Percentiles rank a stretch among this genome's conserved stretches.
phyloP scores from a whole-genome alignment of 2,329 filamentous ascomycete genomes.

The Scopulariopsis brevicaulis region DNA sequence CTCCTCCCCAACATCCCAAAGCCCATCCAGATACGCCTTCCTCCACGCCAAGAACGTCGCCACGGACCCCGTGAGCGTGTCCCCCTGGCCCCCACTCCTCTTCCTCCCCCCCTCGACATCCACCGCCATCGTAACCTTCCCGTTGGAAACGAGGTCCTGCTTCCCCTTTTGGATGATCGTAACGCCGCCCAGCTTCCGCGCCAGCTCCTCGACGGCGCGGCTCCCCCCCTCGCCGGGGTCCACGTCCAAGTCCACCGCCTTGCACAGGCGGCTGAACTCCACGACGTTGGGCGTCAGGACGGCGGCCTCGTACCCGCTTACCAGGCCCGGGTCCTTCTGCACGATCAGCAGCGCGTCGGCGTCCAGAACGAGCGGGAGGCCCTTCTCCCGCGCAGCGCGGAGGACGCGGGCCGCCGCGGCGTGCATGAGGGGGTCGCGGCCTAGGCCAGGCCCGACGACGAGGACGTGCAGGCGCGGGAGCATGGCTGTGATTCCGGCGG shows the following conservation, averaged over 20 bases:
- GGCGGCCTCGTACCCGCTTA: slow-evolving; percentile 71
- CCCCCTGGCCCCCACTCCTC: slow-evolving; percentile 86
- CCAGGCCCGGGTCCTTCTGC: slow-evolving; percentile 56
- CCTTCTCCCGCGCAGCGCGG: slow-evolving; percentile 58
- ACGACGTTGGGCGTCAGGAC: slow-evolving; percentile 93
- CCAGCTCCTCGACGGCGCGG: slow-evolving; percentile 50
- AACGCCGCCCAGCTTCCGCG: slow-evolving; percentile 71
- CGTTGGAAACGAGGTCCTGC: slow-evolving; percentile 75
- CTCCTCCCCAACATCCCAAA: slow-evolving; percentile 55
- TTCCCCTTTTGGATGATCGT: slow-evolving; percentile 84
- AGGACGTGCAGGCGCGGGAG: slow-evolving; percentile 81
- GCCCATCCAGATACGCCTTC: slow-evolving; percentile 68
- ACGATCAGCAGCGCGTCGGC: slow-evolving; percentile 80
- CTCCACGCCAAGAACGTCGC: slow-evolving; percentile 86
- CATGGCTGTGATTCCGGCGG: slow-evolving; percentile 63
- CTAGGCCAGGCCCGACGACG: slow-evolving; percentile 85
- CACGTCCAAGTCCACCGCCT: slow-evolving; percentile 58
- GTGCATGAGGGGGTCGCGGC: slow-evolving; percentile 83
- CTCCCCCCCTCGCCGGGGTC: slow-evolving; percentile 16
- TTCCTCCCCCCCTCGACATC: slow-evolving; percentile 77
- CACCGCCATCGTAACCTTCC: slow-evolving; percentile 60
- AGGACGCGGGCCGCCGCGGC: slow-evolving; percentile 73
- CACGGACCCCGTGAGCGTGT: slow-evolving; percentile 82
- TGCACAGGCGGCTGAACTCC: slow-evolving; percentile 76
- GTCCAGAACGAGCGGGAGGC: slow-evolving; percentile 78